Base-by-base conservation (phyloP, 768 basidiomycete genomes). In the Russula emetica region DNA sequence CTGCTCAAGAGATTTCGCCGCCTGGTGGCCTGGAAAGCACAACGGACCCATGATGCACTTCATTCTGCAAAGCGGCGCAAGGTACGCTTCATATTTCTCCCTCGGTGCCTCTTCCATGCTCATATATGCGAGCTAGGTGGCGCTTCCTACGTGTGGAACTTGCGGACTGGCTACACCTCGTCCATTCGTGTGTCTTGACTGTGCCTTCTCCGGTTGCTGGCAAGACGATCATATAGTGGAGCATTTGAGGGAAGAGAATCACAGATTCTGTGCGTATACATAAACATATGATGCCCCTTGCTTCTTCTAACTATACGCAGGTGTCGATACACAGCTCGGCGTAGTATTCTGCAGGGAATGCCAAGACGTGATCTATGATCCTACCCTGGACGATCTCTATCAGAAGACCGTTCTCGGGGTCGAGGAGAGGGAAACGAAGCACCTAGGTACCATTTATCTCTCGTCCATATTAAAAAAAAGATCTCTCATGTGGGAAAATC, bases 111-210 rank as follows among this genome's bases (percentile, higher is more conserved):
- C 47, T 36, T 20, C 30, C 47, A 6, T 22, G 65, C 36, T 59
- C 60, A 50, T 18, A 51, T 34, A 1, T 28, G 22, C 55, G 26
- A n/a, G 5, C 1, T 49, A 87, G 85, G 71, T 82, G 38, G 73
- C 86, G 5, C 76, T 79, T 20, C 90, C 91, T 13, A 74, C 79
- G 3, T 92, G 91, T 70, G 82, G 80, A 10, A 79, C 77, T 14
- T 93, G 91, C 70, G 74, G 76, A 10, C 56, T 78, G 1, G 70
- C 83, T 1, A 76, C 90, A 32, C 76, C 83, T 1, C 78, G 89
- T 26, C 88, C 90, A 0, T 85, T 87, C 69, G 84, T 81, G 3
- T 93, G 91, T 67, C 75, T 92, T 8, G 80, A 85, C n/a, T 93
- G 91, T 69, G 70, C 82, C 4, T 87, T 78, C 70, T 77, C 80